Evolutionary conservation across 208 protist genomes (phyloP).

Genomic region (Trichomonas vaginalis): DNA sequence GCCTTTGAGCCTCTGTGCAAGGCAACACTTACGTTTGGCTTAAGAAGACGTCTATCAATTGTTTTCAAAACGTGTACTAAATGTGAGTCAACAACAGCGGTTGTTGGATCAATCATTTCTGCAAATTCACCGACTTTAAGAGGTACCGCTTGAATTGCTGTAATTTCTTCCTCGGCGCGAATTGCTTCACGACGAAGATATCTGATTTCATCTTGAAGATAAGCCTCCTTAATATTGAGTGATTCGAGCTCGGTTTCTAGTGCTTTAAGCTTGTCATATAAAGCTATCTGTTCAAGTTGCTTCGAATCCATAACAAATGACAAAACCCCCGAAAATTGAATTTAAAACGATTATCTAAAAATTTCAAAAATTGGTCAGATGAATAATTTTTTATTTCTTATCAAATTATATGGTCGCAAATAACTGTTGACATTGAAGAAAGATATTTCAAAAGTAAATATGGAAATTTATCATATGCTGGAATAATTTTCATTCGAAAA

Average conservation of each 20-base stretch:
- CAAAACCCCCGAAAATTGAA: no score
- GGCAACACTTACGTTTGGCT: slow-evolving; percentile 87
- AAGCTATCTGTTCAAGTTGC: background rate
- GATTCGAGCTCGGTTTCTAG: background rate
- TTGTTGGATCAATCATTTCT: slow-evolving; percentile 88
- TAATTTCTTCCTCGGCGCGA: slow-evolving; percentile 72
- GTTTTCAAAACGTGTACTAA: slow-evolving; percentile 74
- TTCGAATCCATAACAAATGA: no score
- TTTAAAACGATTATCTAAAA: no score
- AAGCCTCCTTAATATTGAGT: slow-evolving; percentile 49
- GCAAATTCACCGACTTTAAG: slow-evolving; percentile 92
- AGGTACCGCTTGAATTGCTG: slow-evolving; percentile 95
- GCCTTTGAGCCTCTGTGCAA: slow-evolving; percentile 90
- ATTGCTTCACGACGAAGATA: slow-evolving; percentile 65
- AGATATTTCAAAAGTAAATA: no score
- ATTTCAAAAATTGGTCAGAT: no score
- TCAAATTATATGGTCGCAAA: no score
- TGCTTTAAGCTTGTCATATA: background rate
- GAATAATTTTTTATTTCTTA: no score
- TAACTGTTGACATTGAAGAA: no score
- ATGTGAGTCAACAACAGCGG: slow-evolving; percentile 58
- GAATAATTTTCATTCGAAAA: no score
- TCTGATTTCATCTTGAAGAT: slow-evolving; percentile 63
- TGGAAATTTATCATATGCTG: no score
- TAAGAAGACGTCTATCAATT: slow-evolving; percentile 65